These are phyloP conservation scores for Helianthus tuberosus DNA, from an alignment of 129 eudicot species.

Conservation along the genomic window DNA sequence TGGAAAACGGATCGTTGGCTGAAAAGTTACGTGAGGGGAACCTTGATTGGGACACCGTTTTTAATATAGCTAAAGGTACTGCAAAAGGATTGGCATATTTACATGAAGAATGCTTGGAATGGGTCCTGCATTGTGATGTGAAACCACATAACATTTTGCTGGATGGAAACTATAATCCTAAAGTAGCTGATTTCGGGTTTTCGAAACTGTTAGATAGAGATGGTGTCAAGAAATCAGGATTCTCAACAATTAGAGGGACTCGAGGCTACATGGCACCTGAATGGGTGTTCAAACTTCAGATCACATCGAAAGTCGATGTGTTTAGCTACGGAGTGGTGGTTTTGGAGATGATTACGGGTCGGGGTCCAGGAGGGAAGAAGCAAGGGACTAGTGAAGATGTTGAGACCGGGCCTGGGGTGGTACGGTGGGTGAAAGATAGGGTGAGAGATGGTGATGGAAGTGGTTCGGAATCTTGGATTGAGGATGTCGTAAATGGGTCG, in stretches of 20 bases:
- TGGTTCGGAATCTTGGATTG: constrained; percentile 18
- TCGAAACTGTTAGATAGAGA: constrained; percentile 22
- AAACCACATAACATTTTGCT: no score
- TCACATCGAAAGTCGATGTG: constrained; percentile 44
- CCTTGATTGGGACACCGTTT: constrained; percentile 22
- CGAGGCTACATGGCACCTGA: constrained; percentile 44
- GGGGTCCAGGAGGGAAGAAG: constrained; percentile 12
- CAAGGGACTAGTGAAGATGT: not conserved
- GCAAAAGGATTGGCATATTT: constrained; percentile 39
- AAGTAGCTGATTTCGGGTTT: not conserved
- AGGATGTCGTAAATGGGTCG: constrained; percentile 19
- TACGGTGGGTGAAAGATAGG: constrained; percentile 33
- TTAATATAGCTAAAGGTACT: constrained; percentile 23
- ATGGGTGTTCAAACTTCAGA: constrained; percentile 35
- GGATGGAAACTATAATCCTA: no score
- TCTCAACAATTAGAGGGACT: constrained; percentile 36
- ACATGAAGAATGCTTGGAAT: not conserved
- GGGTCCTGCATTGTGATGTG: no score
- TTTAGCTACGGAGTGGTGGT: constrained; percentile 39
- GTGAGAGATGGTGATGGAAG: not conserved
- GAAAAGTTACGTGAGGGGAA: not conserved
- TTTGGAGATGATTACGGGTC: constrained; percentile 41
- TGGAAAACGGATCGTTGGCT: no score
- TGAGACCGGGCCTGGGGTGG: constrained; percentile 14
- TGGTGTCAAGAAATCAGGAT: not conserved